Evolutionary conservation across 768 basidiomycete species (phyloP), one percentile per base, ranked within the genome.

Genomic region (Trametes maxima): DNA sequence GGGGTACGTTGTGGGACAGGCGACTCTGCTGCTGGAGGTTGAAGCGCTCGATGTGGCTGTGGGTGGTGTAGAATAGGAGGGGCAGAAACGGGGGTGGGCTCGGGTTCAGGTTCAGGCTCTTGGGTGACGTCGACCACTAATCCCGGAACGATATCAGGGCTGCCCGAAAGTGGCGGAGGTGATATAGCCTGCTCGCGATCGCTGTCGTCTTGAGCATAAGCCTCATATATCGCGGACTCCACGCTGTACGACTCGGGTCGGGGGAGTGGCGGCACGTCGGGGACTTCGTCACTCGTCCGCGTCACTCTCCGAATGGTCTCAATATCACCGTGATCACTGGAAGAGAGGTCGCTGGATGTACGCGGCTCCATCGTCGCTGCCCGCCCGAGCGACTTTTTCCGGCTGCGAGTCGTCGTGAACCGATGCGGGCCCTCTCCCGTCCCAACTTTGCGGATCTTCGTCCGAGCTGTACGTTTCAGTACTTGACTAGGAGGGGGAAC

Each of bases 371-470:
- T 65, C 28, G 71, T 67, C 3, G 72, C 55, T 17, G 76, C 69
- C 36, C 74, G 65, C 8, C 55, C 59, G 35, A 57, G 50, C 65
- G 71, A 35, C 60, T 74, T 39, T 84, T 74, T 37, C 82, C 81
- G 53, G 73, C 74, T 45, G 24, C 83, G 76, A 5, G 78, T 74
- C 8, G 78, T 73, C 5, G 75, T 77, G 75, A 95, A 95, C 12
- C 94, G 88, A 80, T 92, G 92, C 1, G 91, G 91, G 12, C 89
- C 90, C 73, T 91, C 92, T 22, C 86, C 90, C 14, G 84, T 80
- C 6, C 85, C 83, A 14, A 87, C 80, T 77, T 98, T 99, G 37
- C 96, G 89, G 67, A 98, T 97, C 78, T 94, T 95, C 0, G 97
- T 99, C 14, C 96, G 86, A 4, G 94, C 94, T 11, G 94, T 85